Base-by-base conservation (phyloP, 176 grass and related monocot species). In the Melocanna baccifera region DNA sequence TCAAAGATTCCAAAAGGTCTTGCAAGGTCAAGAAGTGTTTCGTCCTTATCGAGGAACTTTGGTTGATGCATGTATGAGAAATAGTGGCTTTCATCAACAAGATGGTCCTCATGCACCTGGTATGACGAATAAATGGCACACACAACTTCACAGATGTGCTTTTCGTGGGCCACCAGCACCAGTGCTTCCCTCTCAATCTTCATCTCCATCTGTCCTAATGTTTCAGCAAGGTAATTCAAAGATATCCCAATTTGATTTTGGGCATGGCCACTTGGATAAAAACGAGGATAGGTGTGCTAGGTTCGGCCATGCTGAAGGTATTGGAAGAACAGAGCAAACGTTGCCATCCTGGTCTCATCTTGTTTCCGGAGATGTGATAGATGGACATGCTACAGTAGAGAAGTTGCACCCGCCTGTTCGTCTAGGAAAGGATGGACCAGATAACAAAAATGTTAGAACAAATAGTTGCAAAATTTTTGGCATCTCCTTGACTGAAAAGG, bases 21-120 rank as follows among this genome's bases (percentile, higher is more conserved):
- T 99, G 96, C 96, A 99, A 99, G 96, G 96, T 99, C 96, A 99
- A 99, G 96, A 99, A 99, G 77, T 99, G 29, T 86, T 87, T 80
- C 85, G 84, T 69, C 83, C 88, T 20, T 88, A 87, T 40, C 71
- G 67, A 41, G 85, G 93, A 81, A 75, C 50, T 77, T 45, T 76
- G 79, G 79, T 77, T 64, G 90, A 94, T 90, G 25, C 50, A 6
- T 50, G 20, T 51, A 42, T 71, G 52, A 72, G 88, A 42, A 88
- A 32, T 81, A 66, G 79, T 67, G 69, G 47, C 16, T 92, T 88
- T 68, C 74, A 79, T 71, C 82, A 82, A 47, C 84, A 83, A 58
- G 83, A 88, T 86, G 63, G 69, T 86, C 29, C 77, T 82, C 59
- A 32, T 71, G 48, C 53, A 32, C 48, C 87, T 47, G 75, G 67